These are phyloP conservation scores for Fibroporia radiculosa DNA, from an alignment of 768 basidiomycete genomes.

Conservation along the genomic window DNA sequence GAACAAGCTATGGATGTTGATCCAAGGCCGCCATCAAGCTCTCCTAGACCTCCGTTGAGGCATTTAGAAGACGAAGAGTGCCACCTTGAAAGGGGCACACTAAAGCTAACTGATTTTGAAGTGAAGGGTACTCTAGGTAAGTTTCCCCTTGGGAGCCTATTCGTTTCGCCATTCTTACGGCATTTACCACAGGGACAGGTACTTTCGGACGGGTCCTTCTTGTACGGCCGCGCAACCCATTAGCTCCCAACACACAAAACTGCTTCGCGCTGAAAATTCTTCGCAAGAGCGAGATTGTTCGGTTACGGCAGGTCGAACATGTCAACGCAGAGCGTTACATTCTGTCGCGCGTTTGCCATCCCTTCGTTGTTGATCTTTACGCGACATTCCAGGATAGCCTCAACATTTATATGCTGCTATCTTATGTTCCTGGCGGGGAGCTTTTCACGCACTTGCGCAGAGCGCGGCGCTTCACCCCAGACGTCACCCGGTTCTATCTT, in stretches of 20 bases:
- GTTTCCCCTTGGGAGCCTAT: conserved; percentile 4
- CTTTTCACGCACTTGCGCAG: conserved; percentile 94
- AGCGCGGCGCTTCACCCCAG: conserved; percentile 90
- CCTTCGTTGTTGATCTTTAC: conserved; percentile 95
- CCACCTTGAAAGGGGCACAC: conserved; percentile 46
- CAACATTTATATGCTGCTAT: conserved; percentile 98
- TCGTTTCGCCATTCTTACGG: neutral
- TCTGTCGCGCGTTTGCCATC: conserved; percentile 84
- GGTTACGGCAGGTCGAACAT: conserved; percentile 93
- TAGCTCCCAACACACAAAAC: conserved; percentile 38
- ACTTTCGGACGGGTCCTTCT: conserved; percentile 93
- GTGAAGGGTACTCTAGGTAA: conserved; percentile 71
- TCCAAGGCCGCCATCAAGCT: conserved; percentile 3
- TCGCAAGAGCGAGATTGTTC: conserved; percentile 77
- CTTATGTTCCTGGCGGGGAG: conserved; percentile 94
- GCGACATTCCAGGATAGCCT: conserved; percentile 92
- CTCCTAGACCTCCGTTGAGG: conserved; percentile 38
- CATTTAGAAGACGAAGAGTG: conserved; percentile 65
- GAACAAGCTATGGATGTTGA: conserved; percentile 22
- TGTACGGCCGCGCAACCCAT: conserved; percentile 60
- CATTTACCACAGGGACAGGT: conserved; percentile 63
- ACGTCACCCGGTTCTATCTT: conserved; percentile 96
- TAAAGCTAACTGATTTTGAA: conserved; percentile 73
- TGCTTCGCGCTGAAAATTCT: conserved; percentile 88
- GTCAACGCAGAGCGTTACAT: conserved; percentile 96